A percentile compares a stretch with the other conserved stretches of the same genome.
Evolutionary conservation across 345 rosid species (phyloP).

Genomic region (Fremontodendron californicum): DNA sequence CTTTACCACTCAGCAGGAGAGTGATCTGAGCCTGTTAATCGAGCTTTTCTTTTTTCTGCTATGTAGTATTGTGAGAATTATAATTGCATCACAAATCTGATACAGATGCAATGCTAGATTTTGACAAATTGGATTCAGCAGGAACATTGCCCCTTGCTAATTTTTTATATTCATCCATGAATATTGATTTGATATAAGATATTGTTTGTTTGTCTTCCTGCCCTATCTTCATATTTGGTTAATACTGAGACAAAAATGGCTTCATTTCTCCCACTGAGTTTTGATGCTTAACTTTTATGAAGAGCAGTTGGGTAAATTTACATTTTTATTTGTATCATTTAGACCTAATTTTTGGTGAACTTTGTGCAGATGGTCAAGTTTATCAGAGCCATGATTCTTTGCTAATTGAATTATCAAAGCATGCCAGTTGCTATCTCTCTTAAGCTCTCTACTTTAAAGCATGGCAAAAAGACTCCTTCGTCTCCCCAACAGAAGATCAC

Average conservation of each 20-base stretch:
- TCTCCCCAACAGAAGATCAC: constrained; percentile 30
- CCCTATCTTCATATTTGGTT: neutral
- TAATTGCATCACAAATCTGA: neutral
- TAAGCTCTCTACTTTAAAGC: constrained; percentile 14
- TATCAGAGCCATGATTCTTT: constrained; percentile 7
- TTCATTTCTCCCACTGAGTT: neutral
- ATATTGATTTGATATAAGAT: neutral
- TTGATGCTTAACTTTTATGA: neutral
- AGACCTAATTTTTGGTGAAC: neutral
- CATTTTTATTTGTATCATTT: neutral
- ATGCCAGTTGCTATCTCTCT: constrained; percentile 21
- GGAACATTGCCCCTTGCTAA: neutral
- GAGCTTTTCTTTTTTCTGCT: neutral
- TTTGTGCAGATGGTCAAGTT: constrained; percentile 25
- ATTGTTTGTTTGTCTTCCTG: neutral
- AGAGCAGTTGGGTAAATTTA: neutral
- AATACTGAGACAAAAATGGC: neutral
- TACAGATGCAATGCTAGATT: neutral
- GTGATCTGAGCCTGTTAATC: neutral
- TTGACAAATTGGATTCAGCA: neutral
- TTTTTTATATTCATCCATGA: neutral
- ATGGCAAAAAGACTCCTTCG: constrained; percentile 49
- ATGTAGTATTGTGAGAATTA: neutral
- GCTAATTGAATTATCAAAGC: constrained; percentile 2
- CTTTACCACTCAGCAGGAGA: too few species aligned